These are phyloP conservation scores for Populus hybrid DNA, from an alignment of 441 rosid species.

Conservation along the genomic window DNA sequence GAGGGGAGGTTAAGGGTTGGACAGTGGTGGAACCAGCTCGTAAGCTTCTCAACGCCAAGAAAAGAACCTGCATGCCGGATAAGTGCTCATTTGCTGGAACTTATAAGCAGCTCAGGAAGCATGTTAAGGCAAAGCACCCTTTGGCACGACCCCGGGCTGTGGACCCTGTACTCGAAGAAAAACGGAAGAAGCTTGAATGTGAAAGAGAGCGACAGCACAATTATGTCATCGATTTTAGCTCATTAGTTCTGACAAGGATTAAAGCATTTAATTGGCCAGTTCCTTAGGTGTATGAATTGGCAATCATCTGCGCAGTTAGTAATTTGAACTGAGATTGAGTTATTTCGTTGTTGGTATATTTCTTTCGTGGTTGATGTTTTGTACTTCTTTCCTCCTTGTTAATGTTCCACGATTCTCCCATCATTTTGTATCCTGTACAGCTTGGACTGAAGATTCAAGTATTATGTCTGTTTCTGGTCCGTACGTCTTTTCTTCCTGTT, in stretches of 20 bases:
- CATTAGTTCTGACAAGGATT: slow-evolving; percentile 10
- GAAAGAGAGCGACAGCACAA: slow-evolving; percentile 73
- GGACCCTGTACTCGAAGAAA: slow-evolving; percentile 69
- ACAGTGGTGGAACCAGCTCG: slow-evolving; percentile 88
- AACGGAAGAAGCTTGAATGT: slow-evolving; percentile 74
- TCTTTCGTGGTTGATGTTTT: neutral
- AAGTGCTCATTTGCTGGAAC: slow-evolving; percentile 66
- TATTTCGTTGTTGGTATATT: neutral
- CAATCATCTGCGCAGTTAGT: slow-evolving; percentile 14
- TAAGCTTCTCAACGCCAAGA: slow-evolving; percentile 59
- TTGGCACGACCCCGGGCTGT: slow-evolving; percentile 72
- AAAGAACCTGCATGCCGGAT: slow-evolving; percentile 87
- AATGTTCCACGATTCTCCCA: neutral
- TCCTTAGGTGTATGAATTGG: slow-evolving; percentile 10
- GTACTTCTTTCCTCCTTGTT: no score
- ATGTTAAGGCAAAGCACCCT: slow-evolving; percentile 77
- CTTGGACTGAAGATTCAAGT: neutral
- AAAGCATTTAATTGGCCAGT: slow-evolving; percentile 11
- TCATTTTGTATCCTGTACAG: neutral
- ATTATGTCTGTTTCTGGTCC: neutral
- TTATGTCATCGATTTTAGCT: slow-evolving; percentile 45
- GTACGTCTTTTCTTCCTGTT: neutral
- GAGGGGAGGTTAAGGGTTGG: slow-evolving; percentile 98
- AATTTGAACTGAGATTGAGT: slow-evolving; percentile 1
- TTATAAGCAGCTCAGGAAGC: slow-evolving; percentile 86